Percentiles rank a stretch among this genome's conserved stretches.
These are phyloP conservation scores for Letharia lupina DNA, from an alignment of 495 filamentous ascomycete species.

Conservation along the genomic window DNA sequence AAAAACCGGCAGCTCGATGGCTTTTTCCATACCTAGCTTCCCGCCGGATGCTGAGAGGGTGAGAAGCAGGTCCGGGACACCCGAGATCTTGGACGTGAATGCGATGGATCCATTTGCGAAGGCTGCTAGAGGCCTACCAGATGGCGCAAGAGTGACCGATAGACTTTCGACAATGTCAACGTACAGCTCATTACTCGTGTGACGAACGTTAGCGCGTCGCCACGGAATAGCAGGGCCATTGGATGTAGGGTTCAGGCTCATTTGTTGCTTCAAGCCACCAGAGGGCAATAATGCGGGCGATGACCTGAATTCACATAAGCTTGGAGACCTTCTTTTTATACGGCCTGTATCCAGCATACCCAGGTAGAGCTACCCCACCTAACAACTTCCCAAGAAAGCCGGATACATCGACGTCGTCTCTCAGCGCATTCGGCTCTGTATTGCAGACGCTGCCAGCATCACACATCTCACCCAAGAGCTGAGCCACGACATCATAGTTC, in stretches of 20 bases:
- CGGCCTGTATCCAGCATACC: constrained; percentile 36
- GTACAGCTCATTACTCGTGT: constrained; percentile 95
- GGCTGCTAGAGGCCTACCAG: constrained; percentile 75
- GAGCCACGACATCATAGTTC: constrained; percentile 90
- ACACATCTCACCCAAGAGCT: constrained; percentile 91
- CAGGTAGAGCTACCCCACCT: constrained; percentile 75
- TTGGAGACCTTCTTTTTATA: neutral
- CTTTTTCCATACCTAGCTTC: constrained; percentile 49
- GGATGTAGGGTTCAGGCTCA: constrained; percentile 32
- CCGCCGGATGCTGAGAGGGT: constrained; percentile 71
- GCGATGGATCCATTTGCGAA: constrained; percentile 88
- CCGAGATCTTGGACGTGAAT: constrained; percentile 90
- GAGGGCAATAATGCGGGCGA: constrained; percentile 37
- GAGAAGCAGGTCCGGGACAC: constrained; percentile 80
- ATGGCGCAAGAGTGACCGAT: constrained; percentile 78
- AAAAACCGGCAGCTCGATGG: constrained; percentile 86
- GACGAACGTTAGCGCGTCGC: constrained; percentile 84
- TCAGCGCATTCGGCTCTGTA: constrained; percentile 86
- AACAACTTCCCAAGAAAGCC: constrained; percentile 84
- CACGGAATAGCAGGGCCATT: constrained; percentile 63
- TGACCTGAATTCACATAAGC: constrained; percentile 29
- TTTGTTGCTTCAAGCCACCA: constrained; percentile 41
- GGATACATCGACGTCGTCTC: constrained; percentile 85
- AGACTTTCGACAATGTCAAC: constrained; percentile 92
- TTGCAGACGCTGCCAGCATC: constrained; percentile 85